Evolutionary conservation across 495 filamentous ascomycete species (phyloP).

Genomic region (Neurospora hispaniola): DNA sequence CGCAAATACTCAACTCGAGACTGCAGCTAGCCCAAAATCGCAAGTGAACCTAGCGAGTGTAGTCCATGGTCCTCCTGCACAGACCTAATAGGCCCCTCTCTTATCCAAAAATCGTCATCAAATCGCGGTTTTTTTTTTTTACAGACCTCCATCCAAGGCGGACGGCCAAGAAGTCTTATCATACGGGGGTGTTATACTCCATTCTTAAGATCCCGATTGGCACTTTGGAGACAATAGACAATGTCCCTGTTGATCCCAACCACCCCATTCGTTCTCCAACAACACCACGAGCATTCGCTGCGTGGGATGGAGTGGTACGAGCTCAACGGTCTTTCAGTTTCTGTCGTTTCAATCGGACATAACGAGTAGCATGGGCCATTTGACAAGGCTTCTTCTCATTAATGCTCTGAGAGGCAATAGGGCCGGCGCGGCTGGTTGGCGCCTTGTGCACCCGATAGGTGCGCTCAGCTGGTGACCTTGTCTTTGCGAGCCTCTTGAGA

Average conservation of each 20-base stretch:
- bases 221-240: neutral
- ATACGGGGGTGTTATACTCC: neutral
- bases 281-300: neutral
- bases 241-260: neutral
- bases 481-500: neutral
- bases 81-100: slow-evolving; percentile 1
- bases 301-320: neutral
- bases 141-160: slow-evolving; percentile 10
- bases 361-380: neutral
- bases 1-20: slow-evolving; percentile 4
- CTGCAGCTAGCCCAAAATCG: neutral
- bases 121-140: slow-evolving; percentile 3
- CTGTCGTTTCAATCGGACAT: neutral
- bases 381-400: neutral
- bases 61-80: neutral
- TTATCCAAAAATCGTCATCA: neutral
- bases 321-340: neutral
- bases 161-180: slow-evolving; percentile 9
- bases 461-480: neutral
- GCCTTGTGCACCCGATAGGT: neutral
- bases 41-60: neutral
- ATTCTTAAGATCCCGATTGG: neutral
- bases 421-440: neutral
- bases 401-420: neutral
- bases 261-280: neutral